phyloP scores from a whole-genome alignment of 441 rosid genomes.

The Omphalea diandra region DNA sequence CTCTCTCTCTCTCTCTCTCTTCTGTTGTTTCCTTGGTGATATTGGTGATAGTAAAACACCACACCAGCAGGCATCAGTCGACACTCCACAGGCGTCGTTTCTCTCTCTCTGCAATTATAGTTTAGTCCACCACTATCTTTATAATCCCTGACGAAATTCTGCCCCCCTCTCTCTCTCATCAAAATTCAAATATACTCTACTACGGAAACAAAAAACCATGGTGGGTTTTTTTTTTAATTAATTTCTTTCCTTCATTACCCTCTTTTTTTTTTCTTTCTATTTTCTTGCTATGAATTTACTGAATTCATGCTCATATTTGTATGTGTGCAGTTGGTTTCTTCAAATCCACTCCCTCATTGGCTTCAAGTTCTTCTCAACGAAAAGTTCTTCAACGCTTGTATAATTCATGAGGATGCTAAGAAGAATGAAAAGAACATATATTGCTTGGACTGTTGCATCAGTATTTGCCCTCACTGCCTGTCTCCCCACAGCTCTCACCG shows the following conservation, averaged over 20 bases:
- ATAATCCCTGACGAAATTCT: slow-evolving; percentile 19
- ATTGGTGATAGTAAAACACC: slow-evolving; percentile 49
- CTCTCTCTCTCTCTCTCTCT: neutral
- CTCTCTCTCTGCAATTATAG: slow-evolving; percentile 32
- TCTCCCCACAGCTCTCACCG: slow-evolving; percentile 66
- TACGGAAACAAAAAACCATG: slow-evolving; percentile 26
- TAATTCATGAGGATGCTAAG: slow-evolving; percentile 58
- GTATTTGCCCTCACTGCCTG: slow-evolving; percentile 81
- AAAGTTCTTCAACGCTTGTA: slow-evolving; percentile 87
- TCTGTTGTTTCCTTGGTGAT: slow-evolving; percentile 32
- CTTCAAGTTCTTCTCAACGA: slow-evolving; percentile 66
- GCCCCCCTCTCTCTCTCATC: slow-evolving; percentile 20
- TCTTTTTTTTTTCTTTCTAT: neutral
- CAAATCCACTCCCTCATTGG: slow-evolving; percentile 58
- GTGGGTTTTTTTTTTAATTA: slow-evolving; percentile 25
- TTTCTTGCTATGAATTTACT: neutral
- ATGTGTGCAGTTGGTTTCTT: slow-evolving; percentile 36
- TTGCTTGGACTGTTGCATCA: slow-evolving; percentile 79
- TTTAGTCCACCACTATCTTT: slow-evolving; percentile 26
- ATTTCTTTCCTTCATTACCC: neutral
- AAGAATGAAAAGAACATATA: slow-evolving; percentile 82
- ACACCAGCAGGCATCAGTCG: slow-evolving; percentile 28
- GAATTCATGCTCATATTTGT: neutral
- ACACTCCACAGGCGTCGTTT: slow-evolving; percentile 58
- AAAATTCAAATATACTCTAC: slow-evolving; percentile 25